Conservation (phyloP, 306 rosid genomes). For the Quercus variabilis region DNA sequence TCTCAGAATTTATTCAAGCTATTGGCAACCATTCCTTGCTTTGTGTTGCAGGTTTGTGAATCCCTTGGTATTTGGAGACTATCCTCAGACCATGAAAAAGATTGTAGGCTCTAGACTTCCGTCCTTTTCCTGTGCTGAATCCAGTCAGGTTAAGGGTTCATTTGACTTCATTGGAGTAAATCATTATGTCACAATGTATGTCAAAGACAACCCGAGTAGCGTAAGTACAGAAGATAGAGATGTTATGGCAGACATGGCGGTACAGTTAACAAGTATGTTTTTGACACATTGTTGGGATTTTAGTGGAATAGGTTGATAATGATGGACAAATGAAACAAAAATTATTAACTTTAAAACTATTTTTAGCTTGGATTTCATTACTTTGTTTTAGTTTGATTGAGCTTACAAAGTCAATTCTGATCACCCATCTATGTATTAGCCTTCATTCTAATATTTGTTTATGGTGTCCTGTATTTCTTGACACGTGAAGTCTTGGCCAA, state of each 20-base stretch:
- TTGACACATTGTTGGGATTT: not conserved
- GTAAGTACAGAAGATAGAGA: conserved; percentile 21
- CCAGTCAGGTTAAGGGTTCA: conserved; percentile 45
- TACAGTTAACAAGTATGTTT: conserved; percentile 9
- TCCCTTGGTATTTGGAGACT: conserved; percentile 65
- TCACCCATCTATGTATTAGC: not conserved
- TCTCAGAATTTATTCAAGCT: not conserved
- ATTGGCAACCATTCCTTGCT: not conserved
- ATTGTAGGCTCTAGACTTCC: conserved; percentile 63
- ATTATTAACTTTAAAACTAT: no score
- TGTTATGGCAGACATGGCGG: not conserved
- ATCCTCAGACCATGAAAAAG: conserved; percentile 47
- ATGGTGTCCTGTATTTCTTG: no score
- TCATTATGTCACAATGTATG: conserved; percentile 19
- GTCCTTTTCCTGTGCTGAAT: conserved; percentile 37
- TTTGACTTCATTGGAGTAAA: conserved; percentile 58
- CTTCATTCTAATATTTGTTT: not conserved
- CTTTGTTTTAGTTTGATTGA: not conserved
- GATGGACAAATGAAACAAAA: no score
- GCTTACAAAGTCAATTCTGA: not conserved
- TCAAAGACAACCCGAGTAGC: conserved; percentile 23
- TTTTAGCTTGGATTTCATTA: not conserved
- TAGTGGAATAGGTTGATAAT: no score
- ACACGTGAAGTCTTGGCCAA: no score
- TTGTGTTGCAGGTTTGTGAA: conserved; percentile 45